Evolutionary conservation across 257 asterid species (phyloP), one percentile per base, ranked within the genome.

Genomic region (Primulina eburnea): DNA sequence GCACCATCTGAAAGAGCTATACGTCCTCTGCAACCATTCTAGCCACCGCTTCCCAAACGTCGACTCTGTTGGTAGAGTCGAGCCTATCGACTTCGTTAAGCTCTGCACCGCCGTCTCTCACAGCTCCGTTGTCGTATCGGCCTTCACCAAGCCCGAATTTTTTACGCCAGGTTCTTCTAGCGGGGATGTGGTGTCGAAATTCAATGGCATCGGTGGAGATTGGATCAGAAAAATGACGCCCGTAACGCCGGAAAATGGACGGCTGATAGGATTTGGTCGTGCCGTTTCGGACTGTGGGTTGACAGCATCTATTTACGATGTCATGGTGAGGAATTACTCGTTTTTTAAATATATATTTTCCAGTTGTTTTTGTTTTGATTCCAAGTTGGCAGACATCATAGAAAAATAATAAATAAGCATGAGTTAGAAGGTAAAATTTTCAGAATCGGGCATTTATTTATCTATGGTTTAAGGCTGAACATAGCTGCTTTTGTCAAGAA

Each of bases 261-360:
- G 61, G 68, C 77, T 93, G 77, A 76, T 93, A 55, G 99, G 99
- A 61, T 93, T 93, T 38, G 96, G 97, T 53, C 91, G 97, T 1
- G 97, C 91, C 4, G 95, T 90, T 73, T 87, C 99, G 2, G 99
- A 93, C 83, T 70, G 77, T 70, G 92, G 86, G 32, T 73, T 93
- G 52, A 85, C 96, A 63, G 97, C 97, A 17, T 82, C 96, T 2
- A 84, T 89, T 21, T 78, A 93, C 61, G 99, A 93, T 80, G 87
- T 90, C 59, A 85, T 89, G 96, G 99, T 93, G n/a, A 72, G 86
- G 69, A 37, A n/a, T 1, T 11, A 30, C 33, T 20, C 14, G 11
- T 35, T 62, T 55, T 9, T 70, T 24, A 37, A 38, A 2, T 35
- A 18, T 35, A 18, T 20, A 0, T 10, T 6, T 9, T 5, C 11